A percentile compares a stretch with the other conserved stretches of the same genome.
Conservation (phyloP, 768 basidiomycete genomes). For the Galerina sulciceps region DNA sequence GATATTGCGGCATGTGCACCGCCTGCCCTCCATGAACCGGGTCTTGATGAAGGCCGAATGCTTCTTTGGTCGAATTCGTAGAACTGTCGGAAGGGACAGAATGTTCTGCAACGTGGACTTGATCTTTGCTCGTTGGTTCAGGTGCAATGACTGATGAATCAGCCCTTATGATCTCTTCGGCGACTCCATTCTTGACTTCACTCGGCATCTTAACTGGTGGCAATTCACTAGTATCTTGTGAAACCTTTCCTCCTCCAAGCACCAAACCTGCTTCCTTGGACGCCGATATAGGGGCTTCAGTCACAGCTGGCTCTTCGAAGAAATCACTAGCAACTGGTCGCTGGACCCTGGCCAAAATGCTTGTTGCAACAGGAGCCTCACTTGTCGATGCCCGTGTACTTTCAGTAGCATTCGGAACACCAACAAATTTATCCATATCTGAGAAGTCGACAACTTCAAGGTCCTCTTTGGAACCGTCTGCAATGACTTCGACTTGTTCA, state of each 20-base stretch:
- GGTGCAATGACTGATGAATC: slow-evolving; percentile 5
- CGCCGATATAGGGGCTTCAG: slow-evolving; percentile 14
- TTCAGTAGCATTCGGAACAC: slow-evolving; percentile 32
- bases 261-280: slow-evolving; percentile 38
- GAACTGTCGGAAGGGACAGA: slow-evolving; percentile 8
- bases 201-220: not conserved
- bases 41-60: slow-evolving; percentile 15
- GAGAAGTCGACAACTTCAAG: slow-evolving; percentile 84
- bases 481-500: slow-evolving; percentile 50
- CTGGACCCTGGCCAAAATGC: slow-evolving; percentile 29
- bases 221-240: slow-evolving; percentile 20
- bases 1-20: slow-evolving; percentile 26
- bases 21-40: slow-evolving; percentile 19
- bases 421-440: slow-evolving; percentile 74
- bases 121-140: slow-evolving; percentile 5
- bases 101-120: not conserved
- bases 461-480: slow-evolving; percentile 54
- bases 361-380: slow-evolving; percentile 19
- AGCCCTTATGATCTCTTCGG: slow-evolving; percentile 19
- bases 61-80: slow-evolving; percentile 22
- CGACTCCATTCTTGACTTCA: slow-evolving; percentile 12
- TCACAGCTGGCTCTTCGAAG: slow-evolving; percentile 54
- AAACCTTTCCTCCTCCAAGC: slow-evolving; percentile 51
- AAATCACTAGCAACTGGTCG: slow-evolving; percentile 73
- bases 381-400: slow-evolving; percentile 22